Conservation (phyloP, 805 yeast genomes). For the Kodamaea nitidulidarum region DNA sequence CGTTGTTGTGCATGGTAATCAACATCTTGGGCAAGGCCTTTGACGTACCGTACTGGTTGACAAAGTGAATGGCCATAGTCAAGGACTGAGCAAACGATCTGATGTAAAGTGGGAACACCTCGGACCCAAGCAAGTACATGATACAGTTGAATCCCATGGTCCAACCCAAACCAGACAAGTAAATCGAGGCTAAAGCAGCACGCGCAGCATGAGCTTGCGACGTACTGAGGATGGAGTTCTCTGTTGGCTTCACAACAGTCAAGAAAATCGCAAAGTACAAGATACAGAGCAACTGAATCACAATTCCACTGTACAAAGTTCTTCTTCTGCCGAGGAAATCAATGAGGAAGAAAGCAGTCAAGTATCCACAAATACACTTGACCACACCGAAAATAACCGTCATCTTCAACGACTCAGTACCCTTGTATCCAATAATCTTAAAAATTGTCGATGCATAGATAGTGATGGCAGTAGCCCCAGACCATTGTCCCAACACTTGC, state of each 20-base stretch:
- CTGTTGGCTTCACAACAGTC: constrained; percentile 34
- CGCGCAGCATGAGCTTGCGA: constrained; percentile 17
- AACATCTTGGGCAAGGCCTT: constrained; percentile 24
- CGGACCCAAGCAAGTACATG: constrained; percentile 22
- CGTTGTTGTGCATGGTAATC: constrained; percentile 17
- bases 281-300: constrained; percentile 39
- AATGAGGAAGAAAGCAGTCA: constrained; percentile 50
- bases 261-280: constrained; percentile 47
- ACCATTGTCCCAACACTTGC: constrained; percentile 21
- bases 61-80: constrained; percentile 24
- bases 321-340: constrained; percentile 51
- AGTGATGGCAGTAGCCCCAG: constrained; percentile 38
- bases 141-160: constrained; percentile 22
- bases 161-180: constrained; percentile 23
- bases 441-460: constrained; percentile 51
- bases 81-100: constrained; percentile 23
- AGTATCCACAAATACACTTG: constrained; percentile 46
- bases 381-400: constrained; percentile 51
- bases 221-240: constrained; percentile 9
- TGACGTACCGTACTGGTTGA: constrained; percentile 24
- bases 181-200: constrained; percentile 23
- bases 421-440: constrained; percentile 17
- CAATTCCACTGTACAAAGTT: constrained; percentile 44
- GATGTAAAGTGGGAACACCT: constrained; percentile 21
- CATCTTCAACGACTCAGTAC: constrained; percentile 20